Conservation (phyloP, 139 green algal species). For the Auxenochlorella pyrenoidosa region DNA sequence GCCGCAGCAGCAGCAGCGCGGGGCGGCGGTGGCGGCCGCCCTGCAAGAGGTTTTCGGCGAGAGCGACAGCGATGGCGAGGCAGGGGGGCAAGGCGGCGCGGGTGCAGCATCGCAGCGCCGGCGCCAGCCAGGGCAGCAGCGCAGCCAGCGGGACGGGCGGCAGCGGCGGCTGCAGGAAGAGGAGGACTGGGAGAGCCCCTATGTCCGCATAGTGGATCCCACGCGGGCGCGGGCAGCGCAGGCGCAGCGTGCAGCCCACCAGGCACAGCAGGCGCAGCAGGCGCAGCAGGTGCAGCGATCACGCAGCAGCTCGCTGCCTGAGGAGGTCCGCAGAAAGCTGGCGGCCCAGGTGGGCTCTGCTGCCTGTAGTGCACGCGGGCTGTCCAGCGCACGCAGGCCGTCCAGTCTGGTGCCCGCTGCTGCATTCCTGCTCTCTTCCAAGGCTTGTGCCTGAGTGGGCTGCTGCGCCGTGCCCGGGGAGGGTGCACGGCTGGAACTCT, state of each 20-base stretch:
- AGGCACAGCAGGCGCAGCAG: neutral
- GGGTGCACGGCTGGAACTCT: neutral
- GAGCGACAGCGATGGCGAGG: neutral
- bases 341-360: slow-evolving; percentile 1
- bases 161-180: neutral
- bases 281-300: neutral
- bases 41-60: neutral
- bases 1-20: neutral
- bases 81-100: neutral
- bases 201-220: slow-evolving; percentile 13
- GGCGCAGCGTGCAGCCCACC: slow-evolving; percentile 9
- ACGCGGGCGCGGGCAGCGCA: neutral
- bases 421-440: no score
- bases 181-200: slow-evolving; percentile 13
- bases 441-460: no score
- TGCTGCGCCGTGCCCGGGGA: no score
- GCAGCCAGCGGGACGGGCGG: neutral
- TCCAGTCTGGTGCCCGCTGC: no score
- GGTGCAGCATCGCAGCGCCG: neutral
- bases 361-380: neutral
- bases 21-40: neutral
- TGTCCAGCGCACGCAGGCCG: no score
- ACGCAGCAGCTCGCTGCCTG: slow-evolving; percentile 22
- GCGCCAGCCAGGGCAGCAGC: neutral
- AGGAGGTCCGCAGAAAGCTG: slow-evolving; percentile 17